A percentile compares a stretch with the other conserved stretches of the same genome.
Evolutionary conservation across 2,329 filamentous ascomycete genomes (phyloP).

Genomic region (Orbilia oligospora): DNA sequence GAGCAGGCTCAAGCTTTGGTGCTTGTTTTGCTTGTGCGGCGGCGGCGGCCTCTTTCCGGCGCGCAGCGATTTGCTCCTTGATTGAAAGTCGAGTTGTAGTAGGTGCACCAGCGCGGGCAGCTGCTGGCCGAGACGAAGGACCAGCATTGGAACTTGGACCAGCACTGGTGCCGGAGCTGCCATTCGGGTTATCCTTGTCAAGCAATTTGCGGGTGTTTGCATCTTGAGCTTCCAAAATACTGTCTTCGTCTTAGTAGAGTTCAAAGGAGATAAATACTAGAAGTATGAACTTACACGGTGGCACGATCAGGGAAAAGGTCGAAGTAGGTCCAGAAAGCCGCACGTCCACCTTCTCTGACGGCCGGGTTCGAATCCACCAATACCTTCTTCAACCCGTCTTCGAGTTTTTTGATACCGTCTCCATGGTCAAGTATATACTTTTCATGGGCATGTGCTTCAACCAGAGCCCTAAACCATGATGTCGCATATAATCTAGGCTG

Average conservation of each 20-base stretch:
- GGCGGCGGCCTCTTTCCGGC: constrained; percentile 59
- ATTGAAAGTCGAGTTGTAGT: constrained; percentile 75
- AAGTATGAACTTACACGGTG: constrained; percentile 73
- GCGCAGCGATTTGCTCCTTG: constrained; percentile 81
- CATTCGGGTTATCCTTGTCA: constrained; percentile 86
- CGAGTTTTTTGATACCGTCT: constrained; percentile 84
- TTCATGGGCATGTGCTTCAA: constrained; percentile 82
- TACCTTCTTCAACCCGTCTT: constrained; percentile 90
- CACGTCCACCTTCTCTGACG: constrained; percentile 87
- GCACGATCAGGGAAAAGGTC: constrained; percentile 83
- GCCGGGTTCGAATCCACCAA: constrained; percentile 90
- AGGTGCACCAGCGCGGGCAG: constrained; percentile 69
- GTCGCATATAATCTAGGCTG: constrained; percentile 84
- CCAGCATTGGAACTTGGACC: constrained; percentile 11
- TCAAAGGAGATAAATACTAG: constrained; percentile 11
- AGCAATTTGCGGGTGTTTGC: constrained; percentile 82
- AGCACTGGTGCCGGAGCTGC: constrained; percentile 67
- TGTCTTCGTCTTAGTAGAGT: constrained; percentile 60
- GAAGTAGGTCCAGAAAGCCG: constrained; percentile 88
- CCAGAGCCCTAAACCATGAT: constrained; percentile 85
- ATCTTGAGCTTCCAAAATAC: constrained; percentile 83
- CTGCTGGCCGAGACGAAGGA: constrained; percentile 31
- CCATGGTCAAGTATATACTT: constrained; percentile 86
- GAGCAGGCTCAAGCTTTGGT: constrained; percentile 65
- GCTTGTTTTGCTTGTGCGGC: constrained; percentile 57